Evolutionary conservation across 352 stramenopile genomes (phyloP).

Genomic region (Pythium phragmitis): DNA sequence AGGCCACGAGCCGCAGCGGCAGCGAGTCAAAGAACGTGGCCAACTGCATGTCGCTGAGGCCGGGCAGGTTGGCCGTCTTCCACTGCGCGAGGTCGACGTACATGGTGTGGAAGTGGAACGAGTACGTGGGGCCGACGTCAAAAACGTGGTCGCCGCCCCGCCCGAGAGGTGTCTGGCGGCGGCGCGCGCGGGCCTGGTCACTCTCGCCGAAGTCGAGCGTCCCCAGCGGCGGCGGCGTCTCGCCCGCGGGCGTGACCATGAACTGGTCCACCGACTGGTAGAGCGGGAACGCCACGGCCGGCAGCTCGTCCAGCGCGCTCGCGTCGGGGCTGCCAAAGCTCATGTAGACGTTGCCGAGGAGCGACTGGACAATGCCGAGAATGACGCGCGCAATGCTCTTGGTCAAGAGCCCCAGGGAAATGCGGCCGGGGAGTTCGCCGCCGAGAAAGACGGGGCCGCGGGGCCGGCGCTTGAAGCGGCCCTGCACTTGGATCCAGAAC

Average conservation of each 20-base stretch:
- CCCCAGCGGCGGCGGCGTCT: conserved; percentile 54
- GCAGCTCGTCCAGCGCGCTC: conserved; percentile 32
- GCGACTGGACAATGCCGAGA: conserved; percentile 67
- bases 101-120: conserved; percentile 90
- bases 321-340: conserved; percentile 50
- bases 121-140: conserved; percentile 70
- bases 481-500: conserved; percentile 90
- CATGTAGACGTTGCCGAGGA: conserved; percentile 65
- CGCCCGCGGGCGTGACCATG: conserved; percentile 52
- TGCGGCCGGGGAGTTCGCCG: conserved; percentile 62
- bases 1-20: conserved; percentile 70
- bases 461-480: conserved; percentile 68
- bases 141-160: conserved; percentile 36
- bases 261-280: conserved; percentile 85
- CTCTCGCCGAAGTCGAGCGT: conserved; percentile 63
- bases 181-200: conserved; percentile 36
- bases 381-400: conserved; percentile 76
- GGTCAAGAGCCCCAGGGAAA: conserved; percentile 73
- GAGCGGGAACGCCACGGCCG: conserved; percentile 70
- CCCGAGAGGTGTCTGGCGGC: conserved; percentile 53
- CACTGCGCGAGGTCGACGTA: conserved; percentile 81
- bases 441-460: conserved; percentile 65
- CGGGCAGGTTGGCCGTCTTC: conserved; percentile 79
- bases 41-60: conserved; percentile 70
- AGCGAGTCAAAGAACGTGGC: conserved; percentile 78